Evolutionary conservation across 352 stramenopile species (phyloP), one percentile per base, ranked within the genome.

Genomic region (Phytophthora tentaculata): DNA sequence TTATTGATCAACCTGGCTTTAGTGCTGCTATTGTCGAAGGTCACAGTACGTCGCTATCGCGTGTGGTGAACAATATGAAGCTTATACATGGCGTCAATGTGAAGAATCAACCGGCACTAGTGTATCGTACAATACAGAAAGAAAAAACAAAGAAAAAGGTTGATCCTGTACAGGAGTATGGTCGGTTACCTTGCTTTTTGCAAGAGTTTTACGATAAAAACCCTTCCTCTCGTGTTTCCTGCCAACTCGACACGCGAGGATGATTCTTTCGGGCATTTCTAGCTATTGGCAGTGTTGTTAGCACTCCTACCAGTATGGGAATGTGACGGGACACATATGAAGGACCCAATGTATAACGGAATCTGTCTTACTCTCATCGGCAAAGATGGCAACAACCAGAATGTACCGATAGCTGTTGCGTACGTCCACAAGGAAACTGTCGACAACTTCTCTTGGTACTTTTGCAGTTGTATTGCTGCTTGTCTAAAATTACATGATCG

Each of bases 321-420:
- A 19, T 63, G 52, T 16, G 61, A 69, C n/a, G 52, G 52, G 1
- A 69, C 61, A 2, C 53, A 52, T n/a, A 63, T 63, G 52, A 68
- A 55, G 23, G 7, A 62, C 12, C 22, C 52, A 14, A 4, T 19
- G 1, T 63, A 63, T 24, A 69, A 69, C 35, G 53, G 53, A 6
- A 39, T 54, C 10, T 68, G 51, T 32, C 14, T 58, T 16, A 58
- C 16, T 8, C 23, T 63, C 0, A 49, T 52, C 8, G 61, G 43
- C 6, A 69, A 54, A 39, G 52, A 69, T 29, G 53, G 53, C 19
- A 58, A 53, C 1, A 69, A 61, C 29, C 24, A 53, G 17, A 63
- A 37, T 22, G 22, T 63, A 0, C 61, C 51, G 2, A 13, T 62
- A 32, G 28, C 28, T 3, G 3, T 32, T 8, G 28, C 28, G 4